Evolutionary conservation across 2,329 filamentous ascomycete genomes (phyloP), one percentile per base, ranked within the genome.

Genomic region (Penicillium griseofulvum): DNA sequence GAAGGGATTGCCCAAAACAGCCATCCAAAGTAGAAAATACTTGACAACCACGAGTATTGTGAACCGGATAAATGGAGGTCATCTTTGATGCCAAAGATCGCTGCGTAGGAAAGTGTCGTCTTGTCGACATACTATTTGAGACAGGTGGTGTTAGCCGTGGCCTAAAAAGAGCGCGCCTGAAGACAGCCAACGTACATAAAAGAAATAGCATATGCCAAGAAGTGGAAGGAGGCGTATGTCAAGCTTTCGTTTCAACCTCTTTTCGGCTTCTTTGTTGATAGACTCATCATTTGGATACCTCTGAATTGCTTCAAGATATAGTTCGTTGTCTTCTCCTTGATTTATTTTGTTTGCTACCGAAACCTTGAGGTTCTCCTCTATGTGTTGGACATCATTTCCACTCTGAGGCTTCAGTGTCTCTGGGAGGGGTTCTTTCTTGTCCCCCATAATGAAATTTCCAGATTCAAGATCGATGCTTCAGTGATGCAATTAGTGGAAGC

Each of bases 11-110:
- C 62, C 57, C 62, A 68, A 9, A 60, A 49, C 12, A 70, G 63
- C 56, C 76, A 78, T 1, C 74, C 68, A 42, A 77, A 66, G 55
- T 77, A 78, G 56, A 78, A 77, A 26, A 76, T 69, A 14, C 36
- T 73, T 2, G 70, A 71, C 0, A 74, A 57, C 74, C 71, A 76
- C 1, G 64, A 69, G 55, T 76, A 77, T 34, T 77, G 64, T 5
- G 70, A 64, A 0, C 69, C 69, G 1, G 64, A 55, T 0, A 78
- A 64, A 9, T 63, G 43, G 8, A 44, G 41, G 7, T 44, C 41
- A 4, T 44, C 26, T 44, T 44, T 44, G 26, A 44, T 44, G 2
- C 41, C 41, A 29, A 44, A 44, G 1, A 44, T 44, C 11, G 41
- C 41, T 19, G 41, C 41, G 26, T 44, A 44, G n/a, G 41, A 44